Percentiles rank a stretch among this genome's conserved stretches.
Evolutionary conservation across 2,329 filamentous ascomycete species (phyloP).

Genomic region (Didymella segeticola): DNA sequence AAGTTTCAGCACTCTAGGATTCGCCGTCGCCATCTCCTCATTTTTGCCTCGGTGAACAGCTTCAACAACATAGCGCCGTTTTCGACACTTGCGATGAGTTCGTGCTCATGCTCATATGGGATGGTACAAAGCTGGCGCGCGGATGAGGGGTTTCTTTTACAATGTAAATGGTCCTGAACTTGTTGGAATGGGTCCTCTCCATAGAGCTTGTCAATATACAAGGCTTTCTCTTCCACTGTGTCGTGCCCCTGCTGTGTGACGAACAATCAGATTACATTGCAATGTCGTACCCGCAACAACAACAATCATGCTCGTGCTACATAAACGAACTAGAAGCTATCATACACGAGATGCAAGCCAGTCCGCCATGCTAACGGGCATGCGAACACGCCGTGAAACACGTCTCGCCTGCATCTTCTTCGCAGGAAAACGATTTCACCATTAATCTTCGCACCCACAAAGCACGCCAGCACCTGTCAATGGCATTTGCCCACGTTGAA

Average conservation of each 20-base stretch:
- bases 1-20: neutral
- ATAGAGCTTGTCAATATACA: slow-evolving; percentile 1
- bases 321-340: neutral
- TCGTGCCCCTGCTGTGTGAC: neutral
- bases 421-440: too few relatives aligned
- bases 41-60: neutral
- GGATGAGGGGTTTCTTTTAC: neutral
- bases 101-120: neutral
- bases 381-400: neutral
- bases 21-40: neutral
- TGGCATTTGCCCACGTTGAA: neutral
- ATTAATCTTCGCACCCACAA: neutral
- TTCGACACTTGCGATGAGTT: neutral
- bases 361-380: neutral
- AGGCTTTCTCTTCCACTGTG: neutral
- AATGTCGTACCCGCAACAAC: neutral
- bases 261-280: neutral
- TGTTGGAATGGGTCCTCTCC: neutral
- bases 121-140: neutral
- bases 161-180: neutral
- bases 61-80: neutral
- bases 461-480: too few relatives aligned
- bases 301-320: neutral
- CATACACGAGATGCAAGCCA: neutral
- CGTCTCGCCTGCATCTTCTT: neutral